Percentiles rank a stretch among this genome's conserved stretches.
These are phyloP conservation scores for Erigeron philadelphicus DNA, from an alignment of 140 eudicot genomes.

Conservation along the genomic window DNA sequence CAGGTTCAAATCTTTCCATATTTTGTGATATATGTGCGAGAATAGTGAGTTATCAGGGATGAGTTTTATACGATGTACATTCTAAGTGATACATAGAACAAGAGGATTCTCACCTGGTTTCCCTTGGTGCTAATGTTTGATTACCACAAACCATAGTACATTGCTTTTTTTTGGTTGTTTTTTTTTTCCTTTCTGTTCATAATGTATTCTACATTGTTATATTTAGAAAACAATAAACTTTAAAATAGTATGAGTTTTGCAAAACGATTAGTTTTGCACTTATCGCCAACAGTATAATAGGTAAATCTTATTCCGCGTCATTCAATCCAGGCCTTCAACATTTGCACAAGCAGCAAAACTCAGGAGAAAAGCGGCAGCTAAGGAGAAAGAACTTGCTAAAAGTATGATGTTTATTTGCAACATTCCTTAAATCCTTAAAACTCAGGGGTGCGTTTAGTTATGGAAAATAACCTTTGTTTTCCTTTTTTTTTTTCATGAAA, in stretches of 20 bases:
- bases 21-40: too few relatives aligned
- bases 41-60: too few relatives aligned
- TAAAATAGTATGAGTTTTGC: not conserved
- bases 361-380: conserved; percentile 82
- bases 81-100: too few relatives aligned
- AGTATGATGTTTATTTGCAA: conserved; percentile 30
- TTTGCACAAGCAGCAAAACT: conserved; percentile 98
- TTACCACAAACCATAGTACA: not conserved
- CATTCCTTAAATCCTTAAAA: too few relatives aligned
- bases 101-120: not conserved
- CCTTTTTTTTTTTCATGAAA: too few relatives aligned
- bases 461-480: too few relatives aligned
- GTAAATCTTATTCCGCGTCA: not conserved
- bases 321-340: conserved; percentile 76
- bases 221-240: not conserved
- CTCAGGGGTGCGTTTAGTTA: too few relatives aligned
- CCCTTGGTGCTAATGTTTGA: not conserved
- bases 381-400: conserved; percentile 90
- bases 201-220: not conserved
- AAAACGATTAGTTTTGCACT: not conserved
- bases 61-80: too few relatives aligned
- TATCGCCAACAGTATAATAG: conserved; percentile 3
- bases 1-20: too few relatives aligned
- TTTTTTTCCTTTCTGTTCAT: not conserved
- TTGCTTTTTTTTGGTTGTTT: not conserved